Base-by-base conservation (phyloP, 352 stramenopile species). In the Globisporangium perplexum region DNA sequence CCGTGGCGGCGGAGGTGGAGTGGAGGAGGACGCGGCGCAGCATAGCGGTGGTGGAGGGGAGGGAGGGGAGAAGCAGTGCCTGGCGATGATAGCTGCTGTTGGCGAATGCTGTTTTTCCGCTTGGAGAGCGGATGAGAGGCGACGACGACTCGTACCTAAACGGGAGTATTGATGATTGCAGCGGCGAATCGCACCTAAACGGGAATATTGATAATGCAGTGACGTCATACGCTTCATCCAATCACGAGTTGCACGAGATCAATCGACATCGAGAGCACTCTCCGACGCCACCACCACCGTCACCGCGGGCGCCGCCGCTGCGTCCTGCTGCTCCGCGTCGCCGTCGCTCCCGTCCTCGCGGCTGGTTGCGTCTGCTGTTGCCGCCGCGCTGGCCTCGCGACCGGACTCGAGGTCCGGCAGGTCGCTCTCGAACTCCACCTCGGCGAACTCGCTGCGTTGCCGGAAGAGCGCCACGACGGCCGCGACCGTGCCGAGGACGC, bases 401-500 rank as follows among this genome's bases (percentile, higher is more conserved):
- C 55, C 49, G 24, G 54, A 57, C 20, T 47, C 60, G 24, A 63
- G 54, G 20, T 51, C 49, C 42, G 42, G 42, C 42, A 60, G 46
- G 38, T 60, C 53, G 53, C 36, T 60, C 48, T 57, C 55, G 30
- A 56, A 36, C 18, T 38, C 45, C 10, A 49, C 30, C 6, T 47
- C 47, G 15, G 47, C 23, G 22, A 56, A 53, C 7, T 47, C 47
- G 15, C 47, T 55, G 48, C 62, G 57, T 26, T 57, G 60, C 23
- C 60, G 55, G 22, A 59, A 24, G 23, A 47, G 53, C 18, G 42
- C 50, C 18, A 72, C n/a, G 23, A 68, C 8, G 18, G 50, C 56
- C 17, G 69, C 28, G 20, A 72, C 12, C 11, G 60, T 57, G 23
- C 47, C 65, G 3, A 65, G 11, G 4, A 59, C 51, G 17, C 50